These are phyloP conservation scores for Citrus reticulata DNA, from an alignment of 345 rosid species.

Conservation along the genomic window DNA sequence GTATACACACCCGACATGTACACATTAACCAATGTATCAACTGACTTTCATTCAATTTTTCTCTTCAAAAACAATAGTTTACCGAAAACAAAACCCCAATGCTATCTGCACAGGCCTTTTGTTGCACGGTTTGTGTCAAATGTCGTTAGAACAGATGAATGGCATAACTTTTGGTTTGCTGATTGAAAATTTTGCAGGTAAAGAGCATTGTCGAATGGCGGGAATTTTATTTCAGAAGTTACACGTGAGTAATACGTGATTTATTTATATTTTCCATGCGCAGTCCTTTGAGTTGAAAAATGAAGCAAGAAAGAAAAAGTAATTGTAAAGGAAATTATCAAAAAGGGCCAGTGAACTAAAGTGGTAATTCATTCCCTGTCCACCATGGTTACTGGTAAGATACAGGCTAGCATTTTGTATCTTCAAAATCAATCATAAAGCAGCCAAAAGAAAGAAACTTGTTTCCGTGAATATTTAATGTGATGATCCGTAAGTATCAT, in stretches of 20 bases:
- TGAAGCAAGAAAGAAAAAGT: not conserved
- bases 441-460: not conserved
- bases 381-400: not conserved
- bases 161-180: not conserved
- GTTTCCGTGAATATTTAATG: not conserved
- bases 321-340: not conserved
- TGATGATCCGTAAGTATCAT: not conserved
- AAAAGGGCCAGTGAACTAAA: not conserved
- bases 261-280: not conserved
- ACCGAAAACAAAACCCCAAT: not conserved
- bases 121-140: not conserved
- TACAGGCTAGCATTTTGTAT: not conserved
- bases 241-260: slow-evolving; percentile 53
- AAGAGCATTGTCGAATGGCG: slow-evolving; percentile 92
- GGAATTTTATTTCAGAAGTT: slow-evolving; percentile 76
- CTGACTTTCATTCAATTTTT: not conserved
- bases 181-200: slow-evolving; percentile 49
- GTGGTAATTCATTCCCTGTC: not conserved
- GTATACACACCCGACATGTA: not conserved
- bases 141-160: not conserved
- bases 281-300: not conserved
- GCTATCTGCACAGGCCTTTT: not conserved
- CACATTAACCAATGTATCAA: not conserved
- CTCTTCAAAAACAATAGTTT: not conserved
- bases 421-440: not conserved